Evolutionary conservation across 768 basidiomycete genomes (phyloP).

Genomic region (Kwoniella bestiolae): DNA sequence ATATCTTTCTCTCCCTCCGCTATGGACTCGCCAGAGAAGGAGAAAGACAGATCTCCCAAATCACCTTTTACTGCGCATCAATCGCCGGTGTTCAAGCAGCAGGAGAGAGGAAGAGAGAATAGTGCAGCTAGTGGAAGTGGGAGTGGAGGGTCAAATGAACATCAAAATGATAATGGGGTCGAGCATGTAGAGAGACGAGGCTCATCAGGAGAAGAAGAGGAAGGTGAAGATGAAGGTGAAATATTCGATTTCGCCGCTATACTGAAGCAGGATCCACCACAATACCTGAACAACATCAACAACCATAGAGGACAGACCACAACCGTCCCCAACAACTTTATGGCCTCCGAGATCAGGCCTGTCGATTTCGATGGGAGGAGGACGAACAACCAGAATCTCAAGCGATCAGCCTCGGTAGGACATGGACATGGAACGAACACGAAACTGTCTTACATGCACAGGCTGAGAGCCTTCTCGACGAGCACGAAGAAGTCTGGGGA

Average conservation of each 20-base stretch:
- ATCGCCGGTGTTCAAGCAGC: no score
- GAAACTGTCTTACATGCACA: background rate
- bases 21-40: slow-evolving; percentile 3
- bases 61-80: no score
- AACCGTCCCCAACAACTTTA: background rate
- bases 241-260: slow-evolving; percentile 34
- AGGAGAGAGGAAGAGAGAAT: background rate
- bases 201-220: background rate
- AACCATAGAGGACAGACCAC: background rate
- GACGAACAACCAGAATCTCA: background rate
- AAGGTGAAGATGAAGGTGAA: slow-evolving; percentile 8
- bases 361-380: background rate
- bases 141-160: background rate
- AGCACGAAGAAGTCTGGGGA: slow-evolving; percentile 2
- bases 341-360: background rate
- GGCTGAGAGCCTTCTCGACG: background rate
- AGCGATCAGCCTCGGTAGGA: background rate
- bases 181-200: no score
- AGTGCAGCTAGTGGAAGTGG: background rate
- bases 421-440: background rate
- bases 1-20: background rate
- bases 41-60: slow-evolving; percentile 5
- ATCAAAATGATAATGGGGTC: no score
- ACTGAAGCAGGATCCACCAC: slow-evolving; percentile 18
- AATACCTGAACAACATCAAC: background rate